phyloP scores from a whole-genome alignment of 345 rosid genomes.

The Citrus cavaleriei region DNA sequence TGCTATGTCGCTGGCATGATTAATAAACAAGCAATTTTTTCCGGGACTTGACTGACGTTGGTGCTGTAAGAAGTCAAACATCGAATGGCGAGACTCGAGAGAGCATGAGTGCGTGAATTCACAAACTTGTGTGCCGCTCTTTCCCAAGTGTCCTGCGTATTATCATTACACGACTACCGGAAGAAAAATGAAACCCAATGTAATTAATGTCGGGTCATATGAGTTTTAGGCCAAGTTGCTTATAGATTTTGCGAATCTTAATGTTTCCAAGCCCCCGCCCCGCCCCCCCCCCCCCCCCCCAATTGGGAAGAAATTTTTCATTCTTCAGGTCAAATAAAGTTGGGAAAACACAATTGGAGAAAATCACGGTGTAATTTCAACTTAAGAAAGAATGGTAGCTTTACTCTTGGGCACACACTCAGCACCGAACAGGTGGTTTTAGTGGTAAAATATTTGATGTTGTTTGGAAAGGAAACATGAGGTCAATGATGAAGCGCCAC shows the following conservation, averaged over 20 bases:
- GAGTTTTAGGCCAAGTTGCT: background rate
- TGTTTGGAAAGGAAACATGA: too few relatives aligned
- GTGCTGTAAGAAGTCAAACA: background rate
- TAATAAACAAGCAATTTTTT: too few relatives aligned
- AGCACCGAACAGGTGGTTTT: too few relatives aligned
- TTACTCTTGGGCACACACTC: too few relatives aligned
- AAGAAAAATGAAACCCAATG: background rate
- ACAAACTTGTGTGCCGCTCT: background rate
- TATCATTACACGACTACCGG: background rate
- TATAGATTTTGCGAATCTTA: background rate
- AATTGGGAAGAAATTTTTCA: background rate
- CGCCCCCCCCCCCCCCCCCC: background rate
- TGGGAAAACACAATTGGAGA: too few relatives aligned
- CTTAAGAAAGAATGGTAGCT: too few relatives aligned
- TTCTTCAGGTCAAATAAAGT: background rate
- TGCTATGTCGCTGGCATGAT: too few relatives aligned
- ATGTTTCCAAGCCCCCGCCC: background rate
- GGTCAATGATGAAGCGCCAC: too few relatives aligned
- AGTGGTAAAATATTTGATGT: too few relatives aligned
- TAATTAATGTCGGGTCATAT: background rate
- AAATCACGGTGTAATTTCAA: too few relatives aligned
- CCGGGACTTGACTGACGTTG: background rate
- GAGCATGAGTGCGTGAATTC: background rate
- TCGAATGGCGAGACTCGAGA: background rate
- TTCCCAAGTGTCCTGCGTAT: background rate